Percentiles rank a stretch among this genome's conserved stretches.
phyloP scores from a whole-genome alignment of 371 early-diverging fungal species.

The Paraphysoderma sedebokerense region DNA sequence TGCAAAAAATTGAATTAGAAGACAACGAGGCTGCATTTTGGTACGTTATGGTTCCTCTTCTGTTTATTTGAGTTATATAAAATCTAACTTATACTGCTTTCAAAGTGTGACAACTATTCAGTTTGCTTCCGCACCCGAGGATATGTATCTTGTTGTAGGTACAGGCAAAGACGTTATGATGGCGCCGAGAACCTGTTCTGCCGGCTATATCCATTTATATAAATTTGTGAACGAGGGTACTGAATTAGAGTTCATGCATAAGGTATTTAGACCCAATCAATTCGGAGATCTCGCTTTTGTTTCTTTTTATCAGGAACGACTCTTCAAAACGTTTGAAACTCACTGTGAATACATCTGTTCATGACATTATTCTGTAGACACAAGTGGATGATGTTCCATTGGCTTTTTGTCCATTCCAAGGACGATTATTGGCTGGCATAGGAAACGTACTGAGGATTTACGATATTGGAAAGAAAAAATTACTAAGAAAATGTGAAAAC shows the following conservation, averaged over 20 bases:
- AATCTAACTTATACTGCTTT: background rate
- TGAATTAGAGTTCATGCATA: slow-evolving; percentile 59
- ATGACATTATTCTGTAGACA: background rate
- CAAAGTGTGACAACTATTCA: slow-evolving; percentile 43
- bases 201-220: slow-evolving; percentile 61
- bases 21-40: slow-evolving; percentile 76
- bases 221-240: slow-evolving; percentile 40
- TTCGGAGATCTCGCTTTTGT: too few species aligned
- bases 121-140: slow-evolving; percentile 38
- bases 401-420: slow-evolving; percentile 73
- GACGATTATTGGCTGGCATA: slow-evolving; percentile 70
- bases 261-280: slow-evolving; percentile 9
- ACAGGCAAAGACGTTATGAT: slow-evolving; percentile 55
- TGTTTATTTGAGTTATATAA: background rate
- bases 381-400: slow-evolving; percentile 68
- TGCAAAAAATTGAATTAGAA: slow-evolving; percentile 50
- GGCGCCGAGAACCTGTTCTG: slow-evolving; percentile 45
- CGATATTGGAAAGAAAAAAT: slow-evolving; percentile 76
- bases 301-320: too few species aligned
- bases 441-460: slow-evolving; percentile 79
- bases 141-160: slow-evolving; percentile 65
- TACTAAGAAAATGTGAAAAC: slow-evolving; percentile 80
- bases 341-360: background rate
- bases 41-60: slow-evolving; percentile 4
- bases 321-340: too few species aligned